Conservation (phyloP, 2,329 filamentous ascomycete genomes). For the Talaromyces sp. region DNA sequence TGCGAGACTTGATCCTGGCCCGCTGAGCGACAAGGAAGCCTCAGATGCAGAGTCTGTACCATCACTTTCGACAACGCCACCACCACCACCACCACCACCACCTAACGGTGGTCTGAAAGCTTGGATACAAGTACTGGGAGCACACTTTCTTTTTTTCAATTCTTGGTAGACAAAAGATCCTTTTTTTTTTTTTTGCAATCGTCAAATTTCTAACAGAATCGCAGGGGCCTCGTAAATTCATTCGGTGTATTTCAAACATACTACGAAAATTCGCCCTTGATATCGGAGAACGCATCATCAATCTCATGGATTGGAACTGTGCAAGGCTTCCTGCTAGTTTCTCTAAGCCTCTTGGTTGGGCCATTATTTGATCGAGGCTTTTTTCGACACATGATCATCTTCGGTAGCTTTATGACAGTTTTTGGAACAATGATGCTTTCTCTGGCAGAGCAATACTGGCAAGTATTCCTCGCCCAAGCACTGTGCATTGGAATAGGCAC, state of each 20-base stretch:
- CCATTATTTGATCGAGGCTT: conserved; percentile 29
- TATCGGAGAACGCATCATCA: conserved; percentile 25
- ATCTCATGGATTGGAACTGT: neutral
- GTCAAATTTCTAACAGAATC: neutral
- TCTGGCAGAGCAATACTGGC: conserved; percentile 7
- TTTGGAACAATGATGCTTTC: conserved; percentile 18
- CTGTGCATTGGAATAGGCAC: neutral
- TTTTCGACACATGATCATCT: conserved; percentile 38
- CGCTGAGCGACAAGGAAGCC: too few relatives aligned
- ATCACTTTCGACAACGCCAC: too few relatives aligned
- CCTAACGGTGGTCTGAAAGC: conserved; percentile 27
- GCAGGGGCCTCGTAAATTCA: conserved; percentile 41
- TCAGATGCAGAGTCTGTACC: too few relatives aligned
- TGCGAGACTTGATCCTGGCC: too few relatives aligned
- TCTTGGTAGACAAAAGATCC: conserved; percentile 26
- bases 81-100: neutral
- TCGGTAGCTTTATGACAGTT: conserved; percentile 41
- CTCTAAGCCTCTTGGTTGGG: neutral
- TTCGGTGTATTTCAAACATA: conserved; percentile 51
- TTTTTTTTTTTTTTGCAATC: neutral
- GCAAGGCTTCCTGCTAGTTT: neutral
- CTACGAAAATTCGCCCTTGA: conserved; percentile 41
- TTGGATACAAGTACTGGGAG: conserved; percentile 30
- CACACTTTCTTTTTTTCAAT: conserved; percentile 29
- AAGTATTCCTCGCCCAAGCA: neutral